These are phyloP conservation scores for Drechslerella coelobrocha DNA, from an alignment of 2,329 filamentous ascomycete species.

Conservation along the genomic window DNA sequence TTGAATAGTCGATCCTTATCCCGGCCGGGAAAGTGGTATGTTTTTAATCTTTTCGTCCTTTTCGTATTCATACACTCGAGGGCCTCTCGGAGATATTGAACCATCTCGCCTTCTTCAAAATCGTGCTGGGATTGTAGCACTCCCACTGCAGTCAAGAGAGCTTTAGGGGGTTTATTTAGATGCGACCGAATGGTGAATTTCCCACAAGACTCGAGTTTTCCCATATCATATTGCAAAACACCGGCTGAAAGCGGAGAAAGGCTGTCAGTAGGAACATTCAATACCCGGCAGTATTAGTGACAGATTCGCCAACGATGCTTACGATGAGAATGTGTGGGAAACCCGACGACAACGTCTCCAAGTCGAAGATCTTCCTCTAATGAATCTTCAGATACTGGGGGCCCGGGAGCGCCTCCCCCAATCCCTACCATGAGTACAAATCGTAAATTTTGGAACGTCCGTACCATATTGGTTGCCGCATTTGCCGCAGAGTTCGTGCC, in stretches of 20 bases:
- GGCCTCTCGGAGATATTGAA: slow-evolving; percentile 7
- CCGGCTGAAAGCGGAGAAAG: background rate
- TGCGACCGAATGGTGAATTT: slow-evolving; percentile 13
- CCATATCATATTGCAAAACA: slow-evolving; percentile 31
- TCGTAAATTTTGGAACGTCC: slow-evolving; percentile 11
- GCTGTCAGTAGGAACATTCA: background rate
- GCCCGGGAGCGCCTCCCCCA: slow-evolving; percentile 18
- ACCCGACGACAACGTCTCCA: slow-evolving; percentile 24
- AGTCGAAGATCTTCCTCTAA: slow-evolving; percentile 18
- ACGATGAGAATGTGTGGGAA: slow-evolving; percentile 3
- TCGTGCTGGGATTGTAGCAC: slow-evolving; percentile 2
- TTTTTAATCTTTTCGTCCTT: background rate
- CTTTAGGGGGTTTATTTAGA: slow-evolving; percentile 17
- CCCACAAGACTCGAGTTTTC: slow-evolving; percentile 1
- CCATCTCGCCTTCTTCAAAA: slow-evolving; percentile 13
- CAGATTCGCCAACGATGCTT: slow-evolving; percentile 2
- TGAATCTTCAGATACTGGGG: slow-evolving; percentile 3
- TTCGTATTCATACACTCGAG: background rate
- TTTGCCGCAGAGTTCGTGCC: slow-evolving; percentile 16
- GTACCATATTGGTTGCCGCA: slow-evolving; percentile 12
- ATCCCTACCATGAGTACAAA: slow-evolving; percentile 28
- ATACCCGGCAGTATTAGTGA: background rate
- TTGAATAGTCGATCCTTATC: slow-evolving; percentile 16
- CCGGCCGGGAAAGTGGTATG: slow-evolving; percentile 8
- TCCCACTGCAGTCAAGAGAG: background rate